Percentiles rank a stretch among this genome's conserved stretches.
These are phyloP conservation scores for Rusavskia elegans DNA, from an alignment of 495 filamentous ascomycete species.

Conservation along the genomic window DNA sequence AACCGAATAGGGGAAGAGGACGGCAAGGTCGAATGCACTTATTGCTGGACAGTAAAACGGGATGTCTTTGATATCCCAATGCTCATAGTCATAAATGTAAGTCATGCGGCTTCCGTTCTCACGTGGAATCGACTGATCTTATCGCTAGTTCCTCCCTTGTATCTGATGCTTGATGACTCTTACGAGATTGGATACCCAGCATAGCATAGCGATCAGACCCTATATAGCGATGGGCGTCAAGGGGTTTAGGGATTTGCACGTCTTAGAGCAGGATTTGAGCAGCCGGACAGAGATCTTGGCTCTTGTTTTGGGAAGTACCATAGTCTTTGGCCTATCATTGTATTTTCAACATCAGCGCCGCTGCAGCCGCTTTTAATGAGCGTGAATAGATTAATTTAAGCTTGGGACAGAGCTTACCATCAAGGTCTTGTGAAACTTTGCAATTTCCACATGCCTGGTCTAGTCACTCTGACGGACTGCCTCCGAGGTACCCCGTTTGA, in stretches of 20 bases:
- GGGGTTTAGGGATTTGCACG: background rate
- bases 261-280: too few relatives aligned
- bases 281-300: too few relatives aligned
- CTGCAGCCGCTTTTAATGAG: too few relatives aligned
- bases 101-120: slow-evolving; percentile 18
- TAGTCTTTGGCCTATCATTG: too few relatives aligned
- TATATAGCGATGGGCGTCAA: background rate
- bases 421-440: too few relatives aligned
- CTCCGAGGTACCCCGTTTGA: too few relatives aligned
- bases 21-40: slow-evolving; percentile 85
- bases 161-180: slow-evolving; percentile 8
- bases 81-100: slow-evolving; percentile 93
- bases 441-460: too few relatives aligned
- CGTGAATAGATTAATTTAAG: too few relatives aligned
- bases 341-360: too few relatives aligned
- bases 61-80: slow-evolving; percentile 98
- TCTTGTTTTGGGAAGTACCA: too few relatives aligned
- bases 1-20: slow-evolving; percentile 61
- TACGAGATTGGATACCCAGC: background rate
- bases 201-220: background rate
- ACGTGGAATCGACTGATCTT: background rate
- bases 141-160: slow-evolving; percentile 11
- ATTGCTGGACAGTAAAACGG: slow-evolving; percentile 90
- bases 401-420: too few relatives aligned
- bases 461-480: too few relatives aligned